Conservation (phyloP, 306 rosid species). For the Medicago lupulina region DNA sequence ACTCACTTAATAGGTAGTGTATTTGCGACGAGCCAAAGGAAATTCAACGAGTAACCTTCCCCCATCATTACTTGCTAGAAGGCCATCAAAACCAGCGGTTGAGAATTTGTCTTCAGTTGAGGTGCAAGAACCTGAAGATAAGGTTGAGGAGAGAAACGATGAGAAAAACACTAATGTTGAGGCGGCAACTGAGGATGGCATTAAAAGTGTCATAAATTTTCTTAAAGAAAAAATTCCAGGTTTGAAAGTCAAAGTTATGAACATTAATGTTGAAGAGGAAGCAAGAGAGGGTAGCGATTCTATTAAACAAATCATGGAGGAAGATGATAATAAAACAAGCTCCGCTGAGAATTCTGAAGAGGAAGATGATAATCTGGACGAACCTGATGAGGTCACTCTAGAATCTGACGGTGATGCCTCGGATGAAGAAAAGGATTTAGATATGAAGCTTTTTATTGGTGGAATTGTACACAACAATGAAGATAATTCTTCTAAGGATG, state of each 20-base stretch:
- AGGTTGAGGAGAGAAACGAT: conserved; percentile 68
- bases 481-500: conserved; percentile 75
- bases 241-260: conserved; percentile 85
- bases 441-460: conserved; percentile 86
- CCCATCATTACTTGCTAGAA: conserved; percentile 57
- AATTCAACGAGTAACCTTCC: conserved; percentile 56
- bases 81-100: conserved; percentile 64
- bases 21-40: conserved; percentile 75
- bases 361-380: conserved; percentile 66
- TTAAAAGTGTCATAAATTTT: conserved; percentile 88
- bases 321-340: conserved; percentile 57
- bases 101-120: conserved; percentile 65
- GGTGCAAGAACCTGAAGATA: conserved; percentile 60
- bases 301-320: conserved; percentile 73
- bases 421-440: conserved; percentile 79
- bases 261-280: conserved; percentile 69
- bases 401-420: conserved; percentile 61
- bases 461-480: conserved; percentile 88
- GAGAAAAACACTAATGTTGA: conserved; percentile 74
- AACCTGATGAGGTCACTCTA: conserved; percentile 73
- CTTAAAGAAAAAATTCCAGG: conserved; percentile 97
- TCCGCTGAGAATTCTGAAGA: too few relatives aligned
- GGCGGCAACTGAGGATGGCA: conserved; percentile 90
- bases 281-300: conserved; percentile 66
- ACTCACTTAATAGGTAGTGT: conserved; percentile 73